Evolutionary conservation across 2,329 filamentous ascomycete species (phyloP), one percentile per base, ranked within the genome.

Genomic region (Fusarium burgessii): DNA sequence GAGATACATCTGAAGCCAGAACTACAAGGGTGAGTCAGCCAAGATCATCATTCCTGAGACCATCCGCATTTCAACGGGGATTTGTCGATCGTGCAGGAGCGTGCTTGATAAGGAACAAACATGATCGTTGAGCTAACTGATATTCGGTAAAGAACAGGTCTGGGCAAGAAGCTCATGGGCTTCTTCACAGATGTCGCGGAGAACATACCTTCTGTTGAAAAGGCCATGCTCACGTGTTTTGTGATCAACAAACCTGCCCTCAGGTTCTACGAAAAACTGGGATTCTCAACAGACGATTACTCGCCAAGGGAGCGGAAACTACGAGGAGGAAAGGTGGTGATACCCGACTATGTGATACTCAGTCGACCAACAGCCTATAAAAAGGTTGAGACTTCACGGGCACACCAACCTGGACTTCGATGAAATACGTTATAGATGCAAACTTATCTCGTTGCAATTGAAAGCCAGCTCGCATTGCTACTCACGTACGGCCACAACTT

Each of bases 151-250:
- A 90, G 88, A n/a, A 86, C 87, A 17, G 91, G 92, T 0, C 81
- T 95, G 5, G 91, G 90, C 2, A 82, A 77, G 15, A 80, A 85
- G 15, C 82, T 95, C 41, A 88, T 95, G 82, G 75, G 79, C 3
- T 81, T 88, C 63, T 84, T 89, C 11, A 85, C 87, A 49, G 77
- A 77, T 7, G 82, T 90, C 7, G 91, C 88, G 11, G 69, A 79
- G 25, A 84, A 85, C 58, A 85, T 91, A 25, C 82, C 84, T 4
- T 82, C 83, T 1, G 83, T 92, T 47, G 79, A 83, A 25, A 93
- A 93, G 79, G 84, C 89, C 47, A 94, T 94, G 92, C 82, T 94
- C 74, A 93, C 91, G 2, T 92, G 91, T 75, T 94, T 93, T 76
- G 79, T 85, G 55, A 84, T 84, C 66, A 94, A 94, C 76, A 71